Conservation (phyloP, 305 asterid species). For the Rubia peregrina region DNA sequence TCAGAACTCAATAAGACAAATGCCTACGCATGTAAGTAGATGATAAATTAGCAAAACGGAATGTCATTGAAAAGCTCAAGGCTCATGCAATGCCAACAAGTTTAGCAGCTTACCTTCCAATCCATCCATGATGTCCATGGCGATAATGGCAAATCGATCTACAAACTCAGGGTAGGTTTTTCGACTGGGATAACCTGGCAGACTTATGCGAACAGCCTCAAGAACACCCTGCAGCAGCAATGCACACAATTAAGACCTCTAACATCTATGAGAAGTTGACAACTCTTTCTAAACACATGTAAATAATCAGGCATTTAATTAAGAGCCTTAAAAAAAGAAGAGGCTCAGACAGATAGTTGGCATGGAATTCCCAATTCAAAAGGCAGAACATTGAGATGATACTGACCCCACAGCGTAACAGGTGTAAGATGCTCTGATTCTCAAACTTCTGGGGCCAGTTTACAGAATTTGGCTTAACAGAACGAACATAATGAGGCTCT, state of each 20-base stretch:
- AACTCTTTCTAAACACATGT: slow-evolving; percentile 1
- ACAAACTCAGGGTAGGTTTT: slow-evolving; percentile 91
- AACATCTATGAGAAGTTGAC: neutral
- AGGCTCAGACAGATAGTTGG: neutral
- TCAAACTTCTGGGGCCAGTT: slow-evolving; percentile 86
- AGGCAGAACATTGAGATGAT: slow-evolving; percentile 13
- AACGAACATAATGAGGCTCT: slow-evolving; percentile 93
- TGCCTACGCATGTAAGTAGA: slow-evolving; percentile 7
- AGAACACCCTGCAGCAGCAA: slow-evolving; percentile 76
- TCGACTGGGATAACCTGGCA: slow-evolving; percentile 98
- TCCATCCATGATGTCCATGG: slow-evolving; percentile 67
- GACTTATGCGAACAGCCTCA: slow-evolving; percentile 98
- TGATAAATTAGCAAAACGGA: neutral
- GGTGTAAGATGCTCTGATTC: slow-evolving; percentile 84
- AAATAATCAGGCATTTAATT: neutral
- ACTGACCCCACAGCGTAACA: slow-evolving; percentile 99
- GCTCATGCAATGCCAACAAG: neutral
- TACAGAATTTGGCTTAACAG: slow-evolving; percentile 95
- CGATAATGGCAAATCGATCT: slow-evolving; percentile 85
- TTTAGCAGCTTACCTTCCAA: slow-evolving; percentile 51
- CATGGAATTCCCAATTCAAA: slow-evolving; percentile 2
- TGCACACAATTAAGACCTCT: slow-evolving; percentile 3
- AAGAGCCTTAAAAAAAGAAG: slow-evolving; percentile 4
- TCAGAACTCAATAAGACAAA: slow-evolving; percentile 7
- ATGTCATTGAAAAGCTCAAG: neutral